Conservation (phyloP, 768 basidiomycete genomes). For the Hericium rajendrae region DNA sequence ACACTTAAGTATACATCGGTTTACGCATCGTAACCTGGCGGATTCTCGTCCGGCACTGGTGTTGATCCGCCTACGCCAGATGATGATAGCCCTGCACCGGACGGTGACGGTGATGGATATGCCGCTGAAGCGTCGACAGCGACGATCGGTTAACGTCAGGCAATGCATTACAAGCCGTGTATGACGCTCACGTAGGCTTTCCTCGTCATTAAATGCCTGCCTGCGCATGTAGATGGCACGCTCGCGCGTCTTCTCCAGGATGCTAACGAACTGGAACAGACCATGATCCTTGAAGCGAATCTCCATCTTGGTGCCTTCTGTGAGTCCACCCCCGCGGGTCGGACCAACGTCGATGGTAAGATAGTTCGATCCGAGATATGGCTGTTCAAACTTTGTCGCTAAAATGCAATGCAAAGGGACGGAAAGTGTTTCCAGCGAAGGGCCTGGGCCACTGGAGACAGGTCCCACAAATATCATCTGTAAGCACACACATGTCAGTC, state of each 20-base stretch:
- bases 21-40: background rate
- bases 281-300: constrained; percentile 57
- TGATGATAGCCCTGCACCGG: background rate
- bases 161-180: no score
- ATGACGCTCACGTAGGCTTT: constrained; percentile 47
- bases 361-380: constrained; percentile 61
- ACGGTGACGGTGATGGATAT: background rate
- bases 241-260: constrained; percentile 72
- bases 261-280: constrained; percentile 64
- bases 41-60: background rate
- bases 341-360: constrained; percentile 60
- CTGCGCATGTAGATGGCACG: constrained; percentile 67
- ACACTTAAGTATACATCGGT: background rate
- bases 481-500: background rate
- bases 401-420: constrained; percentile 58
- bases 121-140: background rate
- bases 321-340: constrained; percentile 55
- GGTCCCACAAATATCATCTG: constrained; percentile 50
- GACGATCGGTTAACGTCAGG: no score
- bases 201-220: constrained; percentile 45
- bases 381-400: constrained; percentile 67
- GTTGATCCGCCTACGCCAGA: background rate
- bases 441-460: constrained; percentile 15
- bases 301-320: constrained; percentile 53
- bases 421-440: constrained; percentile 33